Evolutionary conservation across 352 stramenopile species (phyloP).

Genomic region (Pythium apleroticum): DNA sequence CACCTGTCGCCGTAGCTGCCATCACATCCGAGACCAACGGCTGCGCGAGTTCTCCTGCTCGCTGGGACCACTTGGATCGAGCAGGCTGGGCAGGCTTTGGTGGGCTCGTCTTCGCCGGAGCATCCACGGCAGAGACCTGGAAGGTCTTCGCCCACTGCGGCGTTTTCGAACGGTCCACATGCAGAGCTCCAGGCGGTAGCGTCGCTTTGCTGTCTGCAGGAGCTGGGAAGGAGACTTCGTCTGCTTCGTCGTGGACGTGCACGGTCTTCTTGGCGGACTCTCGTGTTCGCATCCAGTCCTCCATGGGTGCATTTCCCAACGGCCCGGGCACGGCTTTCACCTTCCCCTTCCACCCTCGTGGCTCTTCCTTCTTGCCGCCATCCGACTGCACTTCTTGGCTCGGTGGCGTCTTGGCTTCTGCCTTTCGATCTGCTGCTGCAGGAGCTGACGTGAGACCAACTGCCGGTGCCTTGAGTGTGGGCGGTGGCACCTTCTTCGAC

Average conservation of each 20-base stretch:
- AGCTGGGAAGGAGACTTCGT: neutral
- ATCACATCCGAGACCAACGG: neutral
- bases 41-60: neutral
- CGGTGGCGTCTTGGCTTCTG: constrained; percentile 9
- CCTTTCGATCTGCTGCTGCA: neutral
- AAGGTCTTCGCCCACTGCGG: constrained; percentile 57
- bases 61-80: constrained; percentile 20
- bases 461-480: neutral
- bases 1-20: neutral
- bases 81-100: neutral
- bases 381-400: neutral
- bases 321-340: constrained; percentile 43
- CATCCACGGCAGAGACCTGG: constrained; percentile 12
- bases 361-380: constrained; percentile 1
- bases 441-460: neutral
- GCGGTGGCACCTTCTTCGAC: constrained; percentile 3
- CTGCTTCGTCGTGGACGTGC: constrained; percentile 27
- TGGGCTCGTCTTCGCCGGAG: constrained; percentile 24
- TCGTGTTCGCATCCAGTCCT: constrained; percentile 77
- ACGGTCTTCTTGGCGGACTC: constrained; percentile 49
- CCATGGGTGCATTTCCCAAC: constrained; percentile 55
- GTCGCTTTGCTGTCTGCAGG: neutral
- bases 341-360: constrained; percentile 49
- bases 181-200: constrained; percentile 8
- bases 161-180: constrained; percentile 58